phyloP scores from a whole-genome alignment of 176 grass and related monocot species.

The Paspalum notatum region DNA sequence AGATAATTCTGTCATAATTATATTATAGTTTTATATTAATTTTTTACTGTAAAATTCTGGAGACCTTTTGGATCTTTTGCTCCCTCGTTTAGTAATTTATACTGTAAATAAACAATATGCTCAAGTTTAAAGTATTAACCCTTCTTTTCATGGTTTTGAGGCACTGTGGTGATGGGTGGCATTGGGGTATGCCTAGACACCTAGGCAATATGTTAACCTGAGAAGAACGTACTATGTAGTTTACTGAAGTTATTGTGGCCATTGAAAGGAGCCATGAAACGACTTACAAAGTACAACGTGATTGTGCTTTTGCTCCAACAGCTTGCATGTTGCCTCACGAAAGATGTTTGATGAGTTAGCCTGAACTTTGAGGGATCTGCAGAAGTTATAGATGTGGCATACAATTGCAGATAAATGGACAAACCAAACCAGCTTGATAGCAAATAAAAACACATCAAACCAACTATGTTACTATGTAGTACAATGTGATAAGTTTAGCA shows the following conservation, averaged over 20 bases:
- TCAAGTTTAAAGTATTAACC: neutral
- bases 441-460: neutral
- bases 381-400: slow-evolving; percentile 17
- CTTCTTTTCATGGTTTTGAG: neutral
- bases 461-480: neutral
- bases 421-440: neutral
- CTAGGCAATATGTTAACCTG: slow-evolving; percentile 23
- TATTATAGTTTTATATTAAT: neutral
- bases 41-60: neutral
- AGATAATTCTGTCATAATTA: neutral
- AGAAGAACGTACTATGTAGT: neutral
- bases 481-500: slow-evolving; percentile 15
- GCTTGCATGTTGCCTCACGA: slow-evolving; percentile 69
- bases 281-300: slow-evolving; percentile 76
- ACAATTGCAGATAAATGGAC: slow-evolving; percentile 14
- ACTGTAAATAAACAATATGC: neutral
- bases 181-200: no score
- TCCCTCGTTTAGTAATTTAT: neutral
- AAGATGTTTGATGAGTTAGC: slow-evolving; percentile 71
- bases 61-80: neutral
- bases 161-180: no score
- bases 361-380: slow-evolving; percentile 83
- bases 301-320: slow-evolving; percentile 58
- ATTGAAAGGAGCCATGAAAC: neutral
- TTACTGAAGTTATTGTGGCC: neutral